Base-by-base conservation (phyloP, 208 protist genomes). In the Leishmania amazonensis region DNA sequence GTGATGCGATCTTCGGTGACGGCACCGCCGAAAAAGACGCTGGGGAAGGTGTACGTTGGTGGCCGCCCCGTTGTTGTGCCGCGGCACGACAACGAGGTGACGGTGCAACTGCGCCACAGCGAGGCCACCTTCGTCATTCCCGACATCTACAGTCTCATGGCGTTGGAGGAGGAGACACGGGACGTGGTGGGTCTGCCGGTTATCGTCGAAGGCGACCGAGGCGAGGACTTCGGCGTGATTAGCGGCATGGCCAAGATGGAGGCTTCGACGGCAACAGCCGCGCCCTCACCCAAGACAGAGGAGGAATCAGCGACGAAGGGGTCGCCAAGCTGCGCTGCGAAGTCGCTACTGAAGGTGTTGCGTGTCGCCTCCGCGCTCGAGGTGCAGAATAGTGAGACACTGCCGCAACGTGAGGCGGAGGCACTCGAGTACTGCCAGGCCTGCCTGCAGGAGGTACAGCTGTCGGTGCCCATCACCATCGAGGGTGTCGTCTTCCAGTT, bases 401-500 rank as follows among this genome's bases (percentile, higher is more conserved):
- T 96, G 19, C 79, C 87, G 68, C 45, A 90, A 71, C 82, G 86
- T 64, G 93, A 96, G 79, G 87, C 78, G 0, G 86, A 90, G 77
- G 93, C 94, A 7, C 85, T 96, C 31, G 81, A 75, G 53, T 89
- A 90, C 83, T 92, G 90, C 87, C 85, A 88, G 62, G 70, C 81
- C 19, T 88, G 87, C 51, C 83, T 95, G 74, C 38, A 77, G 38
- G 84, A 89, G 28, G 86, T 92, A 31, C 76, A 87, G 35, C 81
- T 97, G 45, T 83, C 86, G 40, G 88, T 86, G 28, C 88, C 91
- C 45, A 90, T 98, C 78, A 73, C 80, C 57, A 91, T 98, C 65
- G 87, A 95, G 76, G 80, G 87, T 21, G 95, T 94, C 19, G 79
- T 94, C 38, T 97, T 95, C 72, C 95, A 98, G 88, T 96, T 96